phyloP scores from a whole-genome alignment of 768 basidiomycete species.

The Myochromella boudieri region DNA sequence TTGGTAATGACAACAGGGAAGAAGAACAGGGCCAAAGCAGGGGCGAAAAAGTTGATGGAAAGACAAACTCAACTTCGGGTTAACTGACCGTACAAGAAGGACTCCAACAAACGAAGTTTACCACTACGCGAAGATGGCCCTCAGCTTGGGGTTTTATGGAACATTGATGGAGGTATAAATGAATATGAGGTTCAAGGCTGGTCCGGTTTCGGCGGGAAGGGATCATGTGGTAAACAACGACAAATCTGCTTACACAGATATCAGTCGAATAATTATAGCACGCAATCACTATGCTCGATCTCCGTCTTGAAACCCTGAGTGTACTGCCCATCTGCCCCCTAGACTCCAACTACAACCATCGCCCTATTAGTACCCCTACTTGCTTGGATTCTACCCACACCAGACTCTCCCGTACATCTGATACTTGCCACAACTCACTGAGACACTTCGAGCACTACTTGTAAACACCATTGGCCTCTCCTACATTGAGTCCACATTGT shows the following conservation, averaged over 20 bases:
- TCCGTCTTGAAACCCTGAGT: slow-evolving; percentile 4
- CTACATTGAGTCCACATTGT: slow-evolving; percentile 23
- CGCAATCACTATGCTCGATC: slow-evolving; percentile 13
- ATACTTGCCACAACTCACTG: too few species aligned
- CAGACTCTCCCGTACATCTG: background rate
- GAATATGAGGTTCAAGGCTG: too few species aligned
- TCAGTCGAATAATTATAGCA: slow-evolving; percentile 10
- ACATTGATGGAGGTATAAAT: too few species aligned
- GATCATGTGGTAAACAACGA: slow-evolving; percentile 6
- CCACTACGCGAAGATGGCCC: too few species aligned
- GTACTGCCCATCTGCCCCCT: background rate
- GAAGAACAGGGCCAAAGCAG: too few species aligned
- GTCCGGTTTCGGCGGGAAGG: background rate
- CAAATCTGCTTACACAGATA: slow-evolving; percentile 17
- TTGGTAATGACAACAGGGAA: too few species aligned
- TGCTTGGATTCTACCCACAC: background rate
- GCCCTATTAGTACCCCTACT: background rate
- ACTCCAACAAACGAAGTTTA: too few species aligned
- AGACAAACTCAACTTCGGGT: too few species aligned
- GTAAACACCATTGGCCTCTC: background rate
- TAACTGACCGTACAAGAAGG: too few species aligned
- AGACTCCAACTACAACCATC: slow-evolving; percentile 7
- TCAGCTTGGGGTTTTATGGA: too few species aligned
- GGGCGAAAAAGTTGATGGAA: too few species aligned
- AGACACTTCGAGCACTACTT: too few species aligned